Conservation (phyloP, 163 green algal species). For the Botryococcus braunii region DNA sequence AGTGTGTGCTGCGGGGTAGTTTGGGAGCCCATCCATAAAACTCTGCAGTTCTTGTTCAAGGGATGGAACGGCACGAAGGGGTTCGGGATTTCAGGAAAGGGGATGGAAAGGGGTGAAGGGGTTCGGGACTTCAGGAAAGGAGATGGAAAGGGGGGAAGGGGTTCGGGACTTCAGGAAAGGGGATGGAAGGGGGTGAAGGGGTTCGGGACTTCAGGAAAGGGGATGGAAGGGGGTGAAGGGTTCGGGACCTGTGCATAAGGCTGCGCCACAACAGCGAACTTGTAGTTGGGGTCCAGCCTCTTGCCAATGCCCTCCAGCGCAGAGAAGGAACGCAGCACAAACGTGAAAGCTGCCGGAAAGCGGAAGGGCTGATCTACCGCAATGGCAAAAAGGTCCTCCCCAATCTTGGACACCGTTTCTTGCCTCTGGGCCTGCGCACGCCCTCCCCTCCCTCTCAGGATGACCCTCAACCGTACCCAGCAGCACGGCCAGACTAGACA, state of each 20-base stretch:
- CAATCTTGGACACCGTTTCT: slow-evolving; percentile 58
- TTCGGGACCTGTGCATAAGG: slow-evolving; percentile 53
- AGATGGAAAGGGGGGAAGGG: not conserved
- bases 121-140: slow-evolving; percentile 56
- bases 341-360: slow-evolving; percentile 70
- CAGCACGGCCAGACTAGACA: no score
- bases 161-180: not conserved
- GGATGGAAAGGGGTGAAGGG: slow-evolving; percentile 28
- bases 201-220: slow-evolving; percentile 52
- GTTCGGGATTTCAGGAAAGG: not conserved
- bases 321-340: slow-evolving; percentile 88
- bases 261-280: slow-evolving; percentile 35
- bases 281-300: slow-evolving; percentile 33
- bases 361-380: slow-evolving; percentile 35
- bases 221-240: slow-evolving; percentile 28
- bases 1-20: no score
- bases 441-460: not conserved
- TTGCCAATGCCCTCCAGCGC: slow-evolving; percentile 93
- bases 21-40: no score
- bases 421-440: slow-evolving; percentile 53
- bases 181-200: slow-evolving; percentile 28
- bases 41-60: no score
- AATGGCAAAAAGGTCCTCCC: slow-evolving; percentile 50
- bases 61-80: not conserved
- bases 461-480: no score